Evolutionary conservation across 768 basidiomycete genomes (phyloP), one percentile per base, ranked within the genome.

Genomic region (Amanita pseudoporphyria): DNA sequence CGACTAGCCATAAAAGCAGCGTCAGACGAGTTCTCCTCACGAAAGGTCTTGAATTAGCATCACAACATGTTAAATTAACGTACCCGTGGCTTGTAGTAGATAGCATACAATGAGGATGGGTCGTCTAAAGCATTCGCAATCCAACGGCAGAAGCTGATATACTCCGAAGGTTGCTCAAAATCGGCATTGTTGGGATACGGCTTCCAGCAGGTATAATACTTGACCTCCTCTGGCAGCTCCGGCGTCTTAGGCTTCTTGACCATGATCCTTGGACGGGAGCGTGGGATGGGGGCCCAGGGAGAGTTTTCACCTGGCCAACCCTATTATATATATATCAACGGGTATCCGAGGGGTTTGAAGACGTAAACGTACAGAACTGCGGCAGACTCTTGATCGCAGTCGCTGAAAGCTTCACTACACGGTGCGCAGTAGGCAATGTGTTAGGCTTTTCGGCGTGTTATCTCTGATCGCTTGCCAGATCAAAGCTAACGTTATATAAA

Each of bases 121-220:
- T n/a, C 13, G 2, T 69, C 72, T 19, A 75, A 64, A 43, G 67
- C 65, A 24, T 68, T 65, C 5, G 73, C 74, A 36, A 78, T 63
- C 77, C 77, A 79, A 52, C 62, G 66, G 30, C 67, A 67, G 52
- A 72, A 73, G 4, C 58, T 57, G 24, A 64, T 66, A 28, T 64
- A 67, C 54, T 76, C 72, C 5, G 60, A 56, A 5, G 61, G 54
- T 4, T 71, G 51, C 47, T 71, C 67, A 68, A 69, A 74, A 55
- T 76, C 71, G 3, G 68, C 69, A 56, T 74, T 69, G 39, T 71
- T 60, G 0, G 77, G 77, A 54, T 72, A 79, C 3, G 77, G 74
- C 31, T 73, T 64, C 51, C 67, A 68, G 18, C 77, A 65, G 12
- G 71, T 69, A 55, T 70, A 71, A 57, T 72, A 74, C 41, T 69